Conservation (phyloP, 495 filamentous ascomycete species). For the Collariella sp. region DNA sequence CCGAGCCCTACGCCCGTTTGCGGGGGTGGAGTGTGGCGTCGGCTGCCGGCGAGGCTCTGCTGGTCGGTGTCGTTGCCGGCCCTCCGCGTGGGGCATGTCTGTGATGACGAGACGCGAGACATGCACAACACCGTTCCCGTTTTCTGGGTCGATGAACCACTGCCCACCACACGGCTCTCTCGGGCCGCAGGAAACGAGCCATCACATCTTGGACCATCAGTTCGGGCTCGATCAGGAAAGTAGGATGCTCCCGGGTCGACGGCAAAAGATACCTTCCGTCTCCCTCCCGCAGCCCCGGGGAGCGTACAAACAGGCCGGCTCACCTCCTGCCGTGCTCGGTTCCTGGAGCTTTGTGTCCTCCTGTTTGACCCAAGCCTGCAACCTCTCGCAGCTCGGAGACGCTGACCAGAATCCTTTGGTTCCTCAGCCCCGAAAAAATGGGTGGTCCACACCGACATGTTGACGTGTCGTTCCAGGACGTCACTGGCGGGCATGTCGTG, state of each 20-base stretch:
- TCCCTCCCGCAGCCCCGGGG: conserved; percentile 1
- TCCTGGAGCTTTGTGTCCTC: conserved; percentile 12
- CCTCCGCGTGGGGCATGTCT: not conserved
- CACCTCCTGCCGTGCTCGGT: conserved; percentile 11
- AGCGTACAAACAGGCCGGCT: conserved; percentile 15
- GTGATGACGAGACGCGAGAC: not conserved
- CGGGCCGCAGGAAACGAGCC: conserved; percentile 1
- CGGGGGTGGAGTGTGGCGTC: not conserved
- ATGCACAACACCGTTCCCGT: not conserved
- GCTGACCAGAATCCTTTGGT: conserved; percentile 2
- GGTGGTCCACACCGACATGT: conserved; percentile 25
- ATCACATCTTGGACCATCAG: conserved; percentile 18
- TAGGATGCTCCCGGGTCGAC: not conserved
- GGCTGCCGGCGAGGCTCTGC: not conserved
- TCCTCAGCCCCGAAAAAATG: not conserved
- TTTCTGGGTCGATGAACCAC: not conserved
- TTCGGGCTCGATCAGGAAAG: conserved; percentile 9
- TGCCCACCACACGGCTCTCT: not conserved
- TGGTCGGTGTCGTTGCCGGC: not conserved
- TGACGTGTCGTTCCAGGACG: conserved; percentile 26
- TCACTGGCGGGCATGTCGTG: conserved; percentile 19
- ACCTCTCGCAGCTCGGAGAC: conserved; percentile 14
- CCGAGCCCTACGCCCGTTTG: conserved; percentile 7
- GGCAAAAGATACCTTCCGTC: not conserved
- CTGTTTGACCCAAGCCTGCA: conserved; percentile 29